Base-by-base conservation (phyloP, 108 stramenopile genomes). In the Pseudonitzschia delicatissima region DNA sequence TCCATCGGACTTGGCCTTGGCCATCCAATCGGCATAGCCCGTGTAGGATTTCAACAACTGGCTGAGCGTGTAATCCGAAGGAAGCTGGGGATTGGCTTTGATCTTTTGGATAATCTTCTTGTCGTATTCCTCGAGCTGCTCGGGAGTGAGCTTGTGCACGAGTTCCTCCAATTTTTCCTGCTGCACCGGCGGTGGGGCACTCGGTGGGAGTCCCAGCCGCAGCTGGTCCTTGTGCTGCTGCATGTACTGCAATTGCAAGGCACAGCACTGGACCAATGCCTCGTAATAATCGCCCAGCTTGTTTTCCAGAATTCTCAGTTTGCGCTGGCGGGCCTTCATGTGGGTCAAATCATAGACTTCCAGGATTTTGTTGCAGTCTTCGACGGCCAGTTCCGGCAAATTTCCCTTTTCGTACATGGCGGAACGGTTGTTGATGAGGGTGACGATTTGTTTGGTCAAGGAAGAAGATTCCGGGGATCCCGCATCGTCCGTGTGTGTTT, bases 351-450 rank as follows among this genome's bases (percentile, higher is more conserved):
- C 87, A 28, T 67, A 66, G 36, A 73, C 64, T 11, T 79, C 78
- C 17, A 94, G 68, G 51, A 94, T 84, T 23, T 65, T 68, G 57
- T 71, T 64, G 66, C 92, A 94, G 78, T 94, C 92, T 61, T 75
- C 78, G 44, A 95, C 65, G 37, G 94, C 90, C 5, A 95, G 71
- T 51, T 92, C 91, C 5, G 84, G 77, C 12, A 84, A 47, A 62
- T 74, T 77, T n/a, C 79, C 90, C 76, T 95, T 95, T 74, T 95
- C 94, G 69, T 95, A 95, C 91, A 95, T 95, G 77, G 94, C 94
- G 27, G 79, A 79, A n/a, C 94, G 87, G 55, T 95, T 95, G 74
- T 95, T 95, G 52, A 84, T 81, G 18, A 95, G 72, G 20, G 91
- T 95, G 50, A 91, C 67, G 49, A 85, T 66, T 70, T 95, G 94